Base-by-base conservation (phyloP, 176 grass and related monocot species). In the Carex myosuroides region DNA sequence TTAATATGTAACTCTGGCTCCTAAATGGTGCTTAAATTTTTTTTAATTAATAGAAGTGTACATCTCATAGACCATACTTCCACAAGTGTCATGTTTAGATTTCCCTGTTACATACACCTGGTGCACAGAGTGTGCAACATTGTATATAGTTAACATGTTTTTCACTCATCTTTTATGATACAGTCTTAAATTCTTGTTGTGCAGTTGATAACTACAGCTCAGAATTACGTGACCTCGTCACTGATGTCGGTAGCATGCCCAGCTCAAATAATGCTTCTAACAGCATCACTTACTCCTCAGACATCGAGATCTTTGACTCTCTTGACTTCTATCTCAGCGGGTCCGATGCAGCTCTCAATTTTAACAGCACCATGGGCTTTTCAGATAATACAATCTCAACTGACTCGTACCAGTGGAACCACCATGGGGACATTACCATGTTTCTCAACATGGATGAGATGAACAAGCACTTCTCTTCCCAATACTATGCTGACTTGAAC, bases 241-340 rank as follows among this genome's bases (percentile, higher is more conserved):
- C 69, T 73, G 32, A 73, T 42, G 11, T 73, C 69, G 87, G 17
- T 14, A 46, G 32, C 14, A 58, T 6, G 16, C 3, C 17, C 56
- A 58, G 16, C 13, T 18, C 17, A 17, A 18, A 58, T 10, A 58
- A 58, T 58, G 56, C 56, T 58, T 58, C 56, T 58, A 58, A 58
- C 56, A 58, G 0, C 3, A 58, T 58, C 56, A n/a, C 4, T n/a
- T 58, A 16, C 56, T 58, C 78, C 60, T 80, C 60, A 44, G 92
- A 97, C 85, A 84, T 86, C 56, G 89, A 97, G 86, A 85, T 86
- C 83, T 92, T 85, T 90, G 86, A 90, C 86, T 87, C 91, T 78
- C 55, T 91, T 53, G 89, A 94, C 60, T 91, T 94, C 65, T 92
- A 89, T 67, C 70, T 88, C 70, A 86, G 87, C 44, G 89, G 92